phyloP scores from a whole-genome alignment of 345 rosid species.

The Leavenworthia alabamica region DNA sequence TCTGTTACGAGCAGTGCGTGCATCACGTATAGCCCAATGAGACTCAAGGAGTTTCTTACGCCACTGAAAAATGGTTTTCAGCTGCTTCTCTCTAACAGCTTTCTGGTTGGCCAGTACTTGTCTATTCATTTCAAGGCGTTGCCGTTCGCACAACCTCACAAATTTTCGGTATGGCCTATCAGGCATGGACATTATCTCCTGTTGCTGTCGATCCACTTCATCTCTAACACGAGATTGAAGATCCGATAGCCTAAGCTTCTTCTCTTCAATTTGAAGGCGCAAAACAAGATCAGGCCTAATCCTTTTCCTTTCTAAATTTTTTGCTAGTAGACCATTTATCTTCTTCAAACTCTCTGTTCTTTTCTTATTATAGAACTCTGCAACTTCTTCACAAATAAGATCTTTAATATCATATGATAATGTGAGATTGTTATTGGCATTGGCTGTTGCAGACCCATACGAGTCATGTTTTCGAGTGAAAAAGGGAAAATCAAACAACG shows the following conservation, averaged over 20 bases:
- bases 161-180: slow-evolving; percentile 96
- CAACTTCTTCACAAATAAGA: slow-evolving; percentile 83
- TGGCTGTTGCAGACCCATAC: slow-evolving; percentile 63
- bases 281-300: slow-evolving; percentile 97
- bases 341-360: slow-evolving; percentile 76
- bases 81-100: slow-evolving; percentile 83
- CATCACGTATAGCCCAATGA: slow-evolving; percentile 98
- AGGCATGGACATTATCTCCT: slow-evolving; percentile 98
- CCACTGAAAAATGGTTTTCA: slow-evolving; percentile 96
- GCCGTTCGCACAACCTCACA: slow-evolving; percentile 95
- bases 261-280: slow-evolving; percentile 95
- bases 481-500: slow-evolving; percentile 94
- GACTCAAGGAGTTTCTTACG: slow-evolving; percentile 97
- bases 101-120: slow-evolving; percentile 85
- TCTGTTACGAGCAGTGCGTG: slow-evolving; percentile 93
- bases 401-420: slow-evolving; percentile 89
- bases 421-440: slow-evolving; percentile 65
- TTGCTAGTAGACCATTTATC: slow-evolving; percentile 69
- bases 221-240: slow-evolving; percentile 84
- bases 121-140: slow-evolving; percentile 81
- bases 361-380: slow-evolving; percentile 67
- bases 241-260: slow-evolving; percentile 71
- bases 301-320: slow-evolving; percentile 91
- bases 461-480: slow-evolving; percentile 96
- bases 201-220: slow-evolving; percentile 90